Base-by-base conservation (phyloP, 78 protist genomes). In the Acrasis kona region DNA sequence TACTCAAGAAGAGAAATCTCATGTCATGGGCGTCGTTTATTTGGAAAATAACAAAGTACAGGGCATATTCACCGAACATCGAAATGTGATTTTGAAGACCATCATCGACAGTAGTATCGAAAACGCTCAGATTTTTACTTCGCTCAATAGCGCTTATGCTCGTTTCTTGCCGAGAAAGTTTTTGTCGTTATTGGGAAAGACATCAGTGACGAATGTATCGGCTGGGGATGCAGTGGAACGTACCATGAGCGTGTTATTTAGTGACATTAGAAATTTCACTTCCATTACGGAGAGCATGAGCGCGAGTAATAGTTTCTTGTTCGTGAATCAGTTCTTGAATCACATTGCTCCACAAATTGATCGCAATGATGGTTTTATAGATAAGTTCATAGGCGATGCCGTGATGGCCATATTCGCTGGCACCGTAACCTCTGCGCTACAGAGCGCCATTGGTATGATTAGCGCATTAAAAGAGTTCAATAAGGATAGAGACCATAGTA, bases 331-430 rank as follows among this genome's bases (percentile, higher is more conserved):
- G n/a, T 70, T 70, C 29, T 41, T 58, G 32, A 5, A 5, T 19
- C 8, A 28, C n/a, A 70, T 70, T 41, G 41, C 74, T 19, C 74
- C 74, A 19, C 28, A 41, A 41, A 19, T 70, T 31, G 5, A 58
- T 5, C 8, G 7, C 65, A 5, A 8, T 19, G 8, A 8, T 5
- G 74, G 74, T 5, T 19, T 70, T 5, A 7, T 70, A 7, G 74
- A 70, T 8, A 70, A 70, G 7, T 70, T 41, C 42, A 7, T 70
- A 8, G 74, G 74, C n/a, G 74, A 70, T 31, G 74, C 70, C 38
- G 9, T 70, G 70, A 70, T 70, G 74, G 65, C 29, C 42, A 30
- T 70, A 19, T 41, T 41, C 74, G 5, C 70, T 7, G 39, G 9
- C 39, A 5, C 74, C 5, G n/a, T n/a, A n/a, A 5, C 5, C 36